Percentiles rank a stretch among this genome's conserved stretches.
Conservation (phyloP, 352 stramenopile species). For the Globisporangium irregulare region DNA sequence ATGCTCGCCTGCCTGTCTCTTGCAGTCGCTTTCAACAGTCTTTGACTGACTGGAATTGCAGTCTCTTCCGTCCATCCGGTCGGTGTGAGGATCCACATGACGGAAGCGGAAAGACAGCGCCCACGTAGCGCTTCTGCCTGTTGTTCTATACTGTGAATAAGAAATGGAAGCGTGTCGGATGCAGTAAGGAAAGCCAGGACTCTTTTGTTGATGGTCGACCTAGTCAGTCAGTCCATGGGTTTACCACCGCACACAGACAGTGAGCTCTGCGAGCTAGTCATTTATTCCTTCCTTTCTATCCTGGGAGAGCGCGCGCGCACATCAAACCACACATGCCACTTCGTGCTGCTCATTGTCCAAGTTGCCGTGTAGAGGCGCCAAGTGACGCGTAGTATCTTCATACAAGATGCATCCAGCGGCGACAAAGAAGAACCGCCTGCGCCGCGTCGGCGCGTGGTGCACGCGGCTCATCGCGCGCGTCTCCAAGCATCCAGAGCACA, state of each 20-base stretch:
- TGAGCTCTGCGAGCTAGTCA: background rate
- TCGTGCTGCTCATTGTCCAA: constrained; percentile 11
- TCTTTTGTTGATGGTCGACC: background rate
- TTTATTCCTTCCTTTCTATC: background rate
- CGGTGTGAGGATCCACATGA: background rate
- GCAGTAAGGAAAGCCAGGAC: background rate
- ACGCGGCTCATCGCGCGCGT: constrained; percentile 8
- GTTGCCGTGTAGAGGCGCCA: background rate
- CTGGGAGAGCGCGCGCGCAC: background rate
- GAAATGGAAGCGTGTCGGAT: background rate
- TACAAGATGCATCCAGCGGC: background rate
- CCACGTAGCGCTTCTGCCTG: background rate
- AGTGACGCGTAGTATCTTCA: background rate
- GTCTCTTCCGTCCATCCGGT: background rate
- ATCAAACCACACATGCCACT: background rate
- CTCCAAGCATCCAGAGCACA: background rate
- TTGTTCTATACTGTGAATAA: background rate
- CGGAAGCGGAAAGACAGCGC: background rate
- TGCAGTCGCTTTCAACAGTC: too few relatives aligned
- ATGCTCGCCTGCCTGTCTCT: background rate
- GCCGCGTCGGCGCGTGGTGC: constrained; percentile 15
- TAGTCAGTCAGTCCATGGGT: background rate
- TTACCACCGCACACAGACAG: background rate
- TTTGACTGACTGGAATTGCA: background rate
- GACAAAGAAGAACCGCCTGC: constrained; percentile 4